phyloP scores from a whole-genome alignment of 169 alveolate genomes.

The Plasmodium gallinaceum region DNA sequence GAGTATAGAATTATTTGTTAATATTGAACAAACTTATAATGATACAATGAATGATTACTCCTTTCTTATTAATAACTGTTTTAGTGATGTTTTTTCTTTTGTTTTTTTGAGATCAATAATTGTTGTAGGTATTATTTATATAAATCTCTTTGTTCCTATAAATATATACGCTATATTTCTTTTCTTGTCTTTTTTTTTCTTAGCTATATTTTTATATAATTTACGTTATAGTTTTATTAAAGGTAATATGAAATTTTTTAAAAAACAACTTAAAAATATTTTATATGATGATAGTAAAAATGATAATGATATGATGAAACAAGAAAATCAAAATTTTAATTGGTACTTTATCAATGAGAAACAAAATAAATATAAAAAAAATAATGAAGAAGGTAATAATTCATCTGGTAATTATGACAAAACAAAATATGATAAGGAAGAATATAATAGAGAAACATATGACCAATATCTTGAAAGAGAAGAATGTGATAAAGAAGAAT shows the following conservation, averaged over 20 bases:
- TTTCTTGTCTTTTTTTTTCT: constrained; percentile 29
- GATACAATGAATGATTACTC: constrained; percentile 10
- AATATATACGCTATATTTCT: constrained; percentile 12
- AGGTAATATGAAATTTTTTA: not conserved
- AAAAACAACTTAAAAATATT: not conserved
- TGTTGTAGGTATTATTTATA: constrained; percentile 6
- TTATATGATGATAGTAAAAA: not conserved
- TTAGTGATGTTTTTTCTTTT: constrained; percentile 8
- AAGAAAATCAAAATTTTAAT: not conserved
- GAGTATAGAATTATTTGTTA: constrained; percentile 19
- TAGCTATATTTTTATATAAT: constrained; percentile 27
- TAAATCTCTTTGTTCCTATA: constrained; percentile 7
- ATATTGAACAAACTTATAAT: constrained; percentile 25
- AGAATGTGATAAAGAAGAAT: no score
- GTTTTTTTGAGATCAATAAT: constrained; percentile 26
- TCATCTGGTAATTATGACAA: no score
- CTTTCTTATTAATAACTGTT: constrained; percentile 13
- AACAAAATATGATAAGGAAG: no score
- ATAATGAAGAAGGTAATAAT: no score
- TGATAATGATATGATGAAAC: not conserved
- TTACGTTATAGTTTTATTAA: constrained; percentile 1
- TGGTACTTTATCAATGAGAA: no score
- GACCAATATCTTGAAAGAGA: no score
- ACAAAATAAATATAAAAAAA: no score
- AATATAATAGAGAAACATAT: no score